Evolutionary conservation across 345 rosid genomes (phyloP).

Genomic region (Lumnitzera racemosa): DNA sequence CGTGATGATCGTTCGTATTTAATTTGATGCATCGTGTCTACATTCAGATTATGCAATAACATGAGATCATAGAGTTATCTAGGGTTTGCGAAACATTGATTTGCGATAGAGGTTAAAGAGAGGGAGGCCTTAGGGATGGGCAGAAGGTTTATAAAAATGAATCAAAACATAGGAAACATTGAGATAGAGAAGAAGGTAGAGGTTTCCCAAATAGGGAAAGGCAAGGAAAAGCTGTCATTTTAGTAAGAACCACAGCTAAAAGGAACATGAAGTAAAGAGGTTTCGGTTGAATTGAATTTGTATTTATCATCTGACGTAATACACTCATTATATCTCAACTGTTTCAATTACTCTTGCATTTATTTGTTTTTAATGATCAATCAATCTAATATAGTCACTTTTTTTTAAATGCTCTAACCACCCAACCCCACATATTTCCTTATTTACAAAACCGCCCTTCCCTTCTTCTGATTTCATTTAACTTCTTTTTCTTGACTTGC

Average conservation of each 20-base stretch:
- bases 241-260: slow-evolving; percentile 17
- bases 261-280: slow-evolving; percentile 12
- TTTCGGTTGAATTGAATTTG: slow-evolving; percentile 49
- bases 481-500: not conserved
- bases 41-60: no score
- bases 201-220: slow-evolving; percentile 28
- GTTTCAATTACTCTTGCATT: slow-evolving; percentile 96
- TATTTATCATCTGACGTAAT: slow-evolving; percentile 82
- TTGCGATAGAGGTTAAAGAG: no score
- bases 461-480: slow-evolving; percentile 3
- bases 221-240: slow-evolving; percentile 53
- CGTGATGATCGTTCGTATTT: no score
- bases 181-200: no score
- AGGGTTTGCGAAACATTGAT: no score
- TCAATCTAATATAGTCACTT: slow-evolving; percentile 38
- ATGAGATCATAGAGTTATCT: no score
- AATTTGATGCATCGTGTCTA: no score
- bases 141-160: no score
- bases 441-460: slow-evolving; percentile 27
- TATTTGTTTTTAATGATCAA: slow-evolving; percentile 74
- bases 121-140: no score
- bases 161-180: no score
- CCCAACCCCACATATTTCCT: slow-evolving; percentile 23
- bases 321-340: slow-evolving; percentile 80
- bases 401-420: slow-evolving; percentile 65